These are phyloP conservation scores for Aquilaria malaccensis DNA, from an alignment of 345 rosid genomes.

Conservation along the genomic window DNA sequence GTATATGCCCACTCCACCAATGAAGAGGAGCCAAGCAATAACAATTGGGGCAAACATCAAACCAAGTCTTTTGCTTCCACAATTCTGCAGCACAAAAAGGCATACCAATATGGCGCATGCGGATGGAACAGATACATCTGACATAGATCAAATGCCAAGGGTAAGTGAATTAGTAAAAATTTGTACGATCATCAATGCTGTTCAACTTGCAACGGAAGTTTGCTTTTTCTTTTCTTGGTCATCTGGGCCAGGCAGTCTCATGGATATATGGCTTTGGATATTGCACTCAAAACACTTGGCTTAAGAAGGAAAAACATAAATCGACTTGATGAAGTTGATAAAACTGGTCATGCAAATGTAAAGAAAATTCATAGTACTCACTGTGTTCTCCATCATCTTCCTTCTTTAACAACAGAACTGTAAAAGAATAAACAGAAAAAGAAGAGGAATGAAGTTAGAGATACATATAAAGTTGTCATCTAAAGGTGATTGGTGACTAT, in stretches of 20 bases:
- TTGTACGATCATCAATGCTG: neutral
- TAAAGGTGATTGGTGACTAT: slow-evolving; percentile 2
- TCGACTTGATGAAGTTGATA: too few relatives aligned
- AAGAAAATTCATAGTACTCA: too few relatives aligned
- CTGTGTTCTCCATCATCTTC: neutral
- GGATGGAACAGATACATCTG: slow-evolving; percentile 49
- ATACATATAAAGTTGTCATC: slow-evolving; percentile 2
- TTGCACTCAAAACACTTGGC: too few relatives aligned
- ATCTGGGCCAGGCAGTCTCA: too few relatives aligned
- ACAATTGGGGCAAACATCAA: slow-evolving; percentile 44
- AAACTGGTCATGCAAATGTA: too few relatives aligned
- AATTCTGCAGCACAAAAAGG: slow-evolving; percentile 56
- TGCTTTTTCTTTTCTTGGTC: too few relatives aligned
- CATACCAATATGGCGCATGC: slow-evolving; percentile 49
- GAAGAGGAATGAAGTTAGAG: neutral
- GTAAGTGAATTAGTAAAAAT: neutral
- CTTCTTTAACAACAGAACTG: slow-evolving; percentile 31
- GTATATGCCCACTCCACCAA: slow-evolving; percentile 43
- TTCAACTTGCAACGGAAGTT: too few relatives aligned
- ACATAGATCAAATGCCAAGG: slow-evolving; percentile 7
- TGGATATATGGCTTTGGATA: too few relatives aligned
- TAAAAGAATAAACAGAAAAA: neutral
- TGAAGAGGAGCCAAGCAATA: slow-evolving; percentile 45
- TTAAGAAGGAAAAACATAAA: too few relatives aligned
- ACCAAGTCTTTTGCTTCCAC: slow-evolving; percentile 46